Base-by-base conservation (phyloP, 768 basidiomycete genomes). In the Leucocoprinus birnbaumii region DNA sequence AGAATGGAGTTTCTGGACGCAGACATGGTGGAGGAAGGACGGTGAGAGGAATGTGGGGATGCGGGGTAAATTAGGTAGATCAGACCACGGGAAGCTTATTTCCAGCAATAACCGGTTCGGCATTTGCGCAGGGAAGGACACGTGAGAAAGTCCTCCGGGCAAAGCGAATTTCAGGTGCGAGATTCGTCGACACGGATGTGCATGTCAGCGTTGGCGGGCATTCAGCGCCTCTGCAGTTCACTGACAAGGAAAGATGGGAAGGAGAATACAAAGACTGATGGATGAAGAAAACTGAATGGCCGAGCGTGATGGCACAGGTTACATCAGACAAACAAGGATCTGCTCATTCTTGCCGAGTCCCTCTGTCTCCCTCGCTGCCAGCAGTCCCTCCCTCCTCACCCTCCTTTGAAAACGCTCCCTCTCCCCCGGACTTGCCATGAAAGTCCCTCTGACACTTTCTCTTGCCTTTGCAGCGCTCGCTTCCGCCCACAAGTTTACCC, bases 1-100 rank as follows among this genome's bases (percentile, higher is more conserved):
- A 83, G 65, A 51, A 94, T 89, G 19, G 83, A 66, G 58, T 68
- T 78, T 62, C 86, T 80, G 48, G 86, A 83, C 9, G 75, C 75
- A 58, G 82, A 72, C 75, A 84, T 79, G 59, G 62, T 58, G 46
- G 60, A 55, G 59, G 59, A 26, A 37, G 49, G 46, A 40, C 45
- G 27, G 47, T 38, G 18, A 34, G 51, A 27, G 19, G 42, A 35
- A 21, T 46, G 22, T 24, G 38, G 49, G 38, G 16, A 38, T 38
- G 16, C 38, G 38, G 38, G 46, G 1, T 18, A 22, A 5, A 27
- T 22, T 24, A 48, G 16, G 31, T 48, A 27, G 14, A 27, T 27
- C 31, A 31, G 5, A 5, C 11, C 16, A 19, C 27, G 27, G 25
- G 13, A 13, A 24, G 44, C 13, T 22, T 37, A 21, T 37, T 37